Evolutionary conservation across 805 yeast genomes (phyloP).

Genomic region (Kodamaea kakaduensis): DNA sequence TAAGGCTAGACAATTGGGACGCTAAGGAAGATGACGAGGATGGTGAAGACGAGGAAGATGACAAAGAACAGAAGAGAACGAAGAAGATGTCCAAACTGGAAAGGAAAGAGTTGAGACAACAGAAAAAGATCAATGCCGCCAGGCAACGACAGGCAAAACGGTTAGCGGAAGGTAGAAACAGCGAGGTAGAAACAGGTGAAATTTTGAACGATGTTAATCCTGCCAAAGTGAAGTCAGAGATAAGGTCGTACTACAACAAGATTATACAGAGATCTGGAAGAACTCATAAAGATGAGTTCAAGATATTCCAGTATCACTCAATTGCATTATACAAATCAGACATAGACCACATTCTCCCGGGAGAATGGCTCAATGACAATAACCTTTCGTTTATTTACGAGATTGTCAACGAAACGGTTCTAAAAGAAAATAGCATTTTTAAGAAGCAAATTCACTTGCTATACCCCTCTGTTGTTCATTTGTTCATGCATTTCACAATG

Average conservation of each 20-base stretch:
- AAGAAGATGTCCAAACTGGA: conserved; percentile 10
- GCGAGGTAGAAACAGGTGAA: neutral
- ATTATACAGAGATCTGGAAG: conserved; percentile 12
- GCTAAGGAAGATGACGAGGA: neutral
- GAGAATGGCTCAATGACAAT: conserved; percentile 74
- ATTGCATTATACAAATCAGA: conserved; percentile 59
- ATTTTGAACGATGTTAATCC: conserved; percentile 7
- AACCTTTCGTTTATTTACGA: conserved; percentile 63
- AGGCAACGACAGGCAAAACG: conserved; percentile 16
- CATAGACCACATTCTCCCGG: conserved; percentile 51
- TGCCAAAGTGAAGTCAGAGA: conserved; percentile 14
- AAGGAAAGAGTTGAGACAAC: conserved; percentile 11
- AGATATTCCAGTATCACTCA: conserved; percentile 50
- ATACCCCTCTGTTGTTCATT: conserved; percentile 61
- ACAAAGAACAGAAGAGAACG: neutral
- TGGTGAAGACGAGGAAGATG: conserved; percentile 1
- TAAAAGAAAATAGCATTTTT: conserved; percentile 14
- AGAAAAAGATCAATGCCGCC: conserved; percentile 18
- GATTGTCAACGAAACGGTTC: conserved; percentile 26
- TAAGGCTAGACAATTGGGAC: conserved; percentile 8
- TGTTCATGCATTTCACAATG: conserved; percentile 48
- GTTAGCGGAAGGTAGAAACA: conserved; percentile 4
- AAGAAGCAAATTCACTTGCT: conserved; percentile 29
- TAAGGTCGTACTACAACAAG: conserved; percentile 18
- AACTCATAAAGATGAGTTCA: conserved; percentile 18